Base-by-base conservation (phyloP, 257 asterid genomes). In the Fraxinus anomala region DNA sequence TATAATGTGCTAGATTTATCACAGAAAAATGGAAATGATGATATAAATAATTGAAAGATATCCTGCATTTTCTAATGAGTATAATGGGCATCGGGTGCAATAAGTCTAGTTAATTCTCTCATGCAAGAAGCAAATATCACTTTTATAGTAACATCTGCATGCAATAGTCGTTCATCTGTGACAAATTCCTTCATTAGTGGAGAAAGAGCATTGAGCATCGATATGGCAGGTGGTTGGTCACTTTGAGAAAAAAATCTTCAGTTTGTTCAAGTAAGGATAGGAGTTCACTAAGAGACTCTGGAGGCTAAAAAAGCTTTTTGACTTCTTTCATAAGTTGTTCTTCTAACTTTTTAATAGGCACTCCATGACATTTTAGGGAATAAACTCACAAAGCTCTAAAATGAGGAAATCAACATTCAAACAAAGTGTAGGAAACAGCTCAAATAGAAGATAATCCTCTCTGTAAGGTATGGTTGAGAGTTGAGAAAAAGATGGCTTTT, bases 91-190 rank as follows among this genome's bases (percentile, higher is more conserved):
- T 87, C 87, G 3, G 87, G 91, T 40, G 89, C 89, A 6, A 87
- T 81, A 71, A 85, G 83, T 82, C 89, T 79, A 10, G 85, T 83
- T 56, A 87, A 79, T 85, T 87, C 87, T 59, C 90, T 87, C 68
- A 87, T 76, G 80, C 91, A 85, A 61, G 91, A 83, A 70, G 91
- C 89, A 74, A 87, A 87, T 59, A 89, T 87, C 49, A 81, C 86
- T 80, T 81, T 87, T 63, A 85, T 89, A 79, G 85, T 85, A 80
- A 80, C 71, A 76, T 87, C 80, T 2, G 81, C 61, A 85, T 87
- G 86, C 82, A 73, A 79, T 49, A 87, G 70, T 61, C 83, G 77
- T 76, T 73, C 87, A 77, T 79, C 87, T 16, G 82, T 68, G 11
- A 85, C 87, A 82, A 87, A 79, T 23, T 86, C 83, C 16, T 70